A percentile compares a stretch with the other conserved stretches of the same genome.
These are phyloP conservation scores for Leccinellum albellum DNA, from an alignment of 768 basidiomycete genomes.

Conservation along the genomic window DNA sequence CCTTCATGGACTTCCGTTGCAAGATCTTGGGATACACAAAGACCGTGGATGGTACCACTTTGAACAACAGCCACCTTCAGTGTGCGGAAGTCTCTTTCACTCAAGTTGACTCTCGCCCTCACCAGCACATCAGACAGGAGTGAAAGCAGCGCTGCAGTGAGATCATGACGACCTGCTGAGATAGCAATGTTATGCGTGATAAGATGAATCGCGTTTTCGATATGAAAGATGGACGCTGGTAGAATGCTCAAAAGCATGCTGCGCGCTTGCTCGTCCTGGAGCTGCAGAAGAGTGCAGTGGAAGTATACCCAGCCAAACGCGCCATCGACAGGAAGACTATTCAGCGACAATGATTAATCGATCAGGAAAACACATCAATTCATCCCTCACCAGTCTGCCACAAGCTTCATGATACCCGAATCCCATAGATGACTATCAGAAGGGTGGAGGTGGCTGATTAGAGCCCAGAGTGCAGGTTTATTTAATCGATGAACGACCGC, in stretches of 20 bases:
- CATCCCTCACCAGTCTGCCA: conserved; percentile 28
- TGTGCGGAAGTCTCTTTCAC: conserved; percentile 25
- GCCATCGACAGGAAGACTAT: conserved; percentile 12
- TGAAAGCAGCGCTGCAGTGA: conserved; percentile 32
- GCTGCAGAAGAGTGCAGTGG: conserved; percentile 22
- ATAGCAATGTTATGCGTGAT: conserved; percentile 35
- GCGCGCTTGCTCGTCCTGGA: conserved; percentile 23
- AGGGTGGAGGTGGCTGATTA: conserved; percentile 46
- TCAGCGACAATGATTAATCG: not conserved
- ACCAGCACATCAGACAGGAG: conserved; percentile 39
- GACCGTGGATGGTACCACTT: conserved; percentile 29
- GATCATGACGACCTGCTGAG: conserved; percentile 15
- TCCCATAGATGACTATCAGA: conserved; percentile 40
- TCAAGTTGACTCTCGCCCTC: conserved; percentile 26
- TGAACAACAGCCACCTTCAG: conserved; percentile 45
- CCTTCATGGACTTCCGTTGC: conserved; percentile 33
- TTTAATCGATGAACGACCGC: conserved; percentile 40
- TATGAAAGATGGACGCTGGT: conserved; percentile 22
- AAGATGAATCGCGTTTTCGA: conserved; percentile 38
- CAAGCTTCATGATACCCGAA: conserved; percentile 15
- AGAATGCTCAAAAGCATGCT: conserved; percentile 31
- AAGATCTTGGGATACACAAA: conserved; percentile 32
- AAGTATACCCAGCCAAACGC: conserved; percentile 47
- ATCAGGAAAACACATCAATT: not conserved
- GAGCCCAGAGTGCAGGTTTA: conserved; percentile 37